Percentiles rank a stretch among this genome's conserved stretches.
These are phyloP conservation scores for Phytophthora gonapodyides DNA, from an alignment of 352 stramenopile genomes.

Conservation along the genomic window DNA sequence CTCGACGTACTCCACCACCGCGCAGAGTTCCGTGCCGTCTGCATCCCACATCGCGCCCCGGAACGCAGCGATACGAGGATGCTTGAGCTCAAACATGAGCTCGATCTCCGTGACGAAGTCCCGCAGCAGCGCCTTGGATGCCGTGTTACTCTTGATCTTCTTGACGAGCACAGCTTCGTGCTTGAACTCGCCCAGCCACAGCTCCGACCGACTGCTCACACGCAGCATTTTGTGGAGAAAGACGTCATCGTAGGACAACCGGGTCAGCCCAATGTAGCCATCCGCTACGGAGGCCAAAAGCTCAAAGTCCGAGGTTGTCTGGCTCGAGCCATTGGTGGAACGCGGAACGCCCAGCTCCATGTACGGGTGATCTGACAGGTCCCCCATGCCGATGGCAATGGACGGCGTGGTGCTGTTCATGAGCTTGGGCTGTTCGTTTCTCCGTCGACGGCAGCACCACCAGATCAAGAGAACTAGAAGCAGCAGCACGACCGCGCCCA, in stretches of 20 bases:
- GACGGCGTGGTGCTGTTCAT: slow-evolving; percentile 52
- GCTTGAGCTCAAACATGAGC: slow-evolving; percentile 71
- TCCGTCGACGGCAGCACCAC: slow-evolving; percentile 42
- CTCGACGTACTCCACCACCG: slow-evolving; percentile 73
- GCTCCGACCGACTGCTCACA: slow-evolving; percentile 70
- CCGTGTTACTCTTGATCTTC: slow-evolving; percentile 81
- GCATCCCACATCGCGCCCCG: slow-evolving; percentile 75
- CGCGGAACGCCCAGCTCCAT: slow-evolving; percentile 49
- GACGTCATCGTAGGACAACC: slow-evolving; percentile 74
- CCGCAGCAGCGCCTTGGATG: slow-evolving; percentile 62
- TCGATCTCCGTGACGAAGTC: slow-evolving; percentile 86
- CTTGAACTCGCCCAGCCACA: slow-evolving; percentile 77
- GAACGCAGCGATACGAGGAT: slow-evolving; percentile 74
- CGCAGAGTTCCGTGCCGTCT: slow-evolving; percentile 69
- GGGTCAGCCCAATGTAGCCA: slow-evolving; percentile 68
- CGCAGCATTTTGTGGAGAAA: slow-evolving; percentile 75
- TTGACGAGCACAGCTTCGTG: slow-evolving; percentile 72
- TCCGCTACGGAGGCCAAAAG: slow-evolving; percentile 67
- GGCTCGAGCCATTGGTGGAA: slow-evolving; percentile 57
- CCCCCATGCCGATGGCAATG: slow-evolving; percentile 61
- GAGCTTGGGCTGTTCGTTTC: slow-evolving; percentile 53
- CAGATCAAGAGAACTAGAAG: slow-evolving; percentile 42
- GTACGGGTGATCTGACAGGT: slow-evolving; percentile 62
- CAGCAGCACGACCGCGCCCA: slow-evolving; percentile 42
- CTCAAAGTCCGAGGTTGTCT: slow-evolving; percentile 77